Percentiles rank a stretch among this genome's conserved stretches.
phyloP scores from a whole-genome alignment of 176 grass and related monocot species.

The Urochloa ruziziensis region DNA sequence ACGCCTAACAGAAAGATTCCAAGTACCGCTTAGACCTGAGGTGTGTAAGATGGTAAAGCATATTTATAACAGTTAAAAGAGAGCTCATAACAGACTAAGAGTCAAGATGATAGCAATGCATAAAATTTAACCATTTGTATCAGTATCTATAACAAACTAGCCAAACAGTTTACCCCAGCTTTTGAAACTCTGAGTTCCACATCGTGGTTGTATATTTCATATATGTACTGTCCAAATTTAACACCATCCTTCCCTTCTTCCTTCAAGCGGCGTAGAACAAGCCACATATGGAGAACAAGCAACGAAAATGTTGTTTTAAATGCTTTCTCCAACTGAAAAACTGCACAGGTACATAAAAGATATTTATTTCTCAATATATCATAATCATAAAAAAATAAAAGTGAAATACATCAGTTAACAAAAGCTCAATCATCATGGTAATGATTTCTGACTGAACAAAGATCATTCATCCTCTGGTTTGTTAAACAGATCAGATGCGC shows the following conservation, averaged over 20 bases:
- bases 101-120: conserved; percentile 13
- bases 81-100: conserved; percentile 3
- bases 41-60: not conserved
- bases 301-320: conserved; percentile 98
- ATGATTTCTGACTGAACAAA: conserved; percentile 4
- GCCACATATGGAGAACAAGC: conserved; percentile 98
- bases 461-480: not conserved
- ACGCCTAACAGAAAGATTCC: not conserved
- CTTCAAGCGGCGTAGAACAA: conserved; percentile 81
- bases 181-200: conserved; percentile 94
- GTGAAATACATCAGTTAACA: conserved; percentile 15
- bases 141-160: not conserved
- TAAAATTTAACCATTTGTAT: not conserved
- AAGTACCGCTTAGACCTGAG: not conserved
- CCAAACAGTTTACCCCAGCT: conserved; percentile 75
- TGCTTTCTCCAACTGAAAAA: conserved; percentile 98
- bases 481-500: not conserved
- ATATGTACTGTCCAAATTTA: conserved; percentile 92
- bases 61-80: conserved; percentile 2
- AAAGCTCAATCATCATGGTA: not conserved
- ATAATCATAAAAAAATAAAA: conserved; percentile 12
- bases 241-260: conserved; percentile 92
- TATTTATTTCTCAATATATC: conserved; percentile 6
- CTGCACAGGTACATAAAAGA: conserved; percentile 50
- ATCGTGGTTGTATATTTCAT: conserved; percentile 98